A percentile compares a stretch with the other conserved stretches of the same genome.
These are phyloP conservation scores for Teunomyces tritomae DNA, from an alignment of 805 yeast genomes.

Conservation along the genomic window DNA sequence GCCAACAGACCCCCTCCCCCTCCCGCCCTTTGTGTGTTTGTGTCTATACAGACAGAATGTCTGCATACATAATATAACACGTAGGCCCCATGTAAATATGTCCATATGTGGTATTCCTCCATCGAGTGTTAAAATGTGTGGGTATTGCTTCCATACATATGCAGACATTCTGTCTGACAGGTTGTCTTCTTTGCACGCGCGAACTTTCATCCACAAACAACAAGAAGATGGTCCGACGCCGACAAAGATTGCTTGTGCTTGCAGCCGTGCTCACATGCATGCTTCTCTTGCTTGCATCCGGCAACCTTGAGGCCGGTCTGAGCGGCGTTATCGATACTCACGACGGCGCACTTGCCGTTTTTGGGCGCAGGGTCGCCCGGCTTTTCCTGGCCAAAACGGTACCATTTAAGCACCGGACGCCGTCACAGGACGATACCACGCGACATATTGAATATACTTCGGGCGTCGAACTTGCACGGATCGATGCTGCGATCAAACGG, in stretches of 20 bases:
- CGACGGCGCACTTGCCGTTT: background rate
- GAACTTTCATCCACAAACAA: background rate
- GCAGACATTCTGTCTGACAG: too few relatives aligned
- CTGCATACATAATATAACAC: background rate
- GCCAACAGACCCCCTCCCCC: background rate
- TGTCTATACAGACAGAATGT: background rate
- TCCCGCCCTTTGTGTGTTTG: too few relatives aligned
- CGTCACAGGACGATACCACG: background rate
- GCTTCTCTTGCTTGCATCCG: background rate
- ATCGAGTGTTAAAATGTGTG: too few relatives aligned
- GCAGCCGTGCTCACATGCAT: background rate
- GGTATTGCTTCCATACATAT: too few relatives aligned
- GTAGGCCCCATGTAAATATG: too few relatives aligned
- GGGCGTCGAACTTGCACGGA: background rate
- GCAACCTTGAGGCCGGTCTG: background rate
- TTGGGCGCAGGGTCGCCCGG: background rate
- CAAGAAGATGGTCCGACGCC: background rate
- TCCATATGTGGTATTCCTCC: too few relatives aligned
- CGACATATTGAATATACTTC: background rate
- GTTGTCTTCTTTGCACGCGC: too few relatives aligned
- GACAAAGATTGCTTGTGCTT: background rate
- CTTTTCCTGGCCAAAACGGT: constrained; percentile 9
- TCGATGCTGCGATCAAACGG: background rate
- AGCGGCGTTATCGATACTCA: background rate
- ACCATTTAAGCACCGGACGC: constrained; percentile 8